Base-by-base conservation (phyloP, 2,329 filamentous ascomycete genomes). In the Davidsoniella eucalypti region DNA sequence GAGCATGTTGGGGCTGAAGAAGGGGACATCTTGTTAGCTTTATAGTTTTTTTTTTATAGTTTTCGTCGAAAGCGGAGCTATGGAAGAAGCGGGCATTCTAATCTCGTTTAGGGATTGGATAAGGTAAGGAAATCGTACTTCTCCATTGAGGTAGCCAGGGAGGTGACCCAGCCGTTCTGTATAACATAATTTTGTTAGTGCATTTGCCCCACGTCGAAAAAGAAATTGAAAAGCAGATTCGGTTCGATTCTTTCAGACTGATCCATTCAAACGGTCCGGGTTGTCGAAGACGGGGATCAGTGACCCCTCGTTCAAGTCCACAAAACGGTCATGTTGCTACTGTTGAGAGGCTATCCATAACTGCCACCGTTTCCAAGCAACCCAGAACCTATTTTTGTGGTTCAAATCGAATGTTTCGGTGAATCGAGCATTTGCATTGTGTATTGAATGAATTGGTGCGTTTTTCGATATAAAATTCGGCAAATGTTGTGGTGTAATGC, bases 101-200 rank as follows among this genome's bases (percentile, higher is more conserved):
- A 43, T 23, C 14, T 43, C 41, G 41, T 23, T 14, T 16, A 16
- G 38, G 18, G 38, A 14, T 14, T 40, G 14, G 38, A 6, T 16
- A 33, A 33, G 29, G 29, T 61, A 43, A 33, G 29, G 29, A 61
- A 46, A 33, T 49, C 82, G 67, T 82, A 93, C 87, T 95, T 95
- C 84, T 96, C 90, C 75, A 95, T 84, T 64, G 90, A 95, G 70
- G 90, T 96, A 64, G 90, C 90, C 73, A 96, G 79, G 75, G 80
- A 87, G 73, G 90, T 96, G 75, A 96, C 90, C 90, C 90, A 96
- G 80, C 90, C 90, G 78, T 84, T 92, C 75, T 79, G 61, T 58
- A 58, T 47, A 52, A 42, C 14, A 46, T 47, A 49, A 40, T 18
- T 44, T 47, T 52, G 44, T 53, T 50, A 50, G 52, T 43, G 48